Conservation (phyloP, 306 rosid species). For the Mucuna pruriens region DNA sequence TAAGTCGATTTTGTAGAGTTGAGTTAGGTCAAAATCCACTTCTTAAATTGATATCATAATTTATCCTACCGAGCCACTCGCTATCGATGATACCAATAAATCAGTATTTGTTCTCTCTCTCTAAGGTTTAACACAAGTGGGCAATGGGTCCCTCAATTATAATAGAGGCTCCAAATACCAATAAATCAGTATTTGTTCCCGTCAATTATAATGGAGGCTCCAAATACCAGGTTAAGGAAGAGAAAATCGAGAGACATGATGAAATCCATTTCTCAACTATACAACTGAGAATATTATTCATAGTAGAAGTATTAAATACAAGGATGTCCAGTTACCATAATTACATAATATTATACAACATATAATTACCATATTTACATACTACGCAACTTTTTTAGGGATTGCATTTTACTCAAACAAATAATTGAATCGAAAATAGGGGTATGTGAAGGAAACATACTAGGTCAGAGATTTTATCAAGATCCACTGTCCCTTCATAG, state of each 20-base stretch:
- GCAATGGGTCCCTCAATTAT: background rate
- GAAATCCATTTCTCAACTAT: background rate
- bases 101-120: background rate
- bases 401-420: slow-evolving; percentile 17
- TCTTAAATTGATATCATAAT: too few relatives aligned
- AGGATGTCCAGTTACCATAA: background rate
- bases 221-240: background rate
- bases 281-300: background rate
- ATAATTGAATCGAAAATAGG: slow-evolving; percentile 32
- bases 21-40: too few relatives aligned
- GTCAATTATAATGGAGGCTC: too few relatives aligned
- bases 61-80: too few relatives aligned
- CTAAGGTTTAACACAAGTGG: background rate
- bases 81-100: too few relatives aligned
- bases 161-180: too few relatives aligned
- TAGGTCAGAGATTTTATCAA: slow-evolving; percentile 94
- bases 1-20: too few relatives aligned
- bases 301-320: background rate
- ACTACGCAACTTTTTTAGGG: background rate
- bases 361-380: background rate
- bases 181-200: too few relatives aligned
- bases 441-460: slow-evolving; percentile 60
- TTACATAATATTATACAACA: background rate
- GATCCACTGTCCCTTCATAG: slow-evolving; percentile 97
- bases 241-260: background rate